phyloP scores from a whole-genome alignment of 202 grass and related monocot species.

The Carex arenaria region DNA sequence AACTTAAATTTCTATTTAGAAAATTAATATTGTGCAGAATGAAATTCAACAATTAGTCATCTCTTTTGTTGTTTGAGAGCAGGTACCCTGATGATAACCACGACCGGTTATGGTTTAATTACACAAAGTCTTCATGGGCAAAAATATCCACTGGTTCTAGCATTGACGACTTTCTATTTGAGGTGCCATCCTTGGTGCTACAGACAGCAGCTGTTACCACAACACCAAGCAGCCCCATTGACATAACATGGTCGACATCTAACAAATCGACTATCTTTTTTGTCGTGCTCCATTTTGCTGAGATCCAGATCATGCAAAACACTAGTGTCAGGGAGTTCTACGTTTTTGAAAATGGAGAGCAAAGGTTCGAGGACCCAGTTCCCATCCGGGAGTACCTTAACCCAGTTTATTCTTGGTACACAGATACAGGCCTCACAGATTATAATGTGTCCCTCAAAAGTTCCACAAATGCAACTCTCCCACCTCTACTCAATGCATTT shows the following conservation, averaged over 20 bases:
- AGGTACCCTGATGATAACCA: background rate
- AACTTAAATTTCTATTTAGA: background rate
- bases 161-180: conserved; percentile 5
- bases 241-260: background rate
- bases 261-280: conserved; percentile 18
- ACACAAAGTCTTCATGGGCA: conserved; percentile 6
- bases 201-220: conserved; percentile 19
- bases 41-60: background rate
- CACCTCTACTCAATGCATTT: conserved; percentile 55
- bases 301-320: conserved; percentile 9
- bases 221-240: background rate
- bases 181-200: conserved; percentile 34
- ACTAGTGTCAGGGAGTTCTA: conserved; percentile 33
- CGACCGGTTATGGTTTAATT: background rate
- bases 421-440: conserved; percentile 4
- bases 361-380: background rate
- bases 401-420: background rate
- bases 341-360: conserved; percentile 19
- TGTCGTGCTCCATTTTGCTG: conserved; percentile 27
- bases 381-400: background rate
- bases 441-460: conserved; percentile 33
- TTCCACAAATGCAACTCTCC: conserved; percentile 30
- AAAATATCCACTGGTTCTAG: conserved; percentile 17
- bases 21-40: background rate
- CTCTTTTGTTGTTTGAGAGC: background rate